Evolutionary conservation across 371 early-diverging fungal species (phyloP), one percentile per base, ranked within the genome.

Genomic region (Circinella umbellata): DNA sequence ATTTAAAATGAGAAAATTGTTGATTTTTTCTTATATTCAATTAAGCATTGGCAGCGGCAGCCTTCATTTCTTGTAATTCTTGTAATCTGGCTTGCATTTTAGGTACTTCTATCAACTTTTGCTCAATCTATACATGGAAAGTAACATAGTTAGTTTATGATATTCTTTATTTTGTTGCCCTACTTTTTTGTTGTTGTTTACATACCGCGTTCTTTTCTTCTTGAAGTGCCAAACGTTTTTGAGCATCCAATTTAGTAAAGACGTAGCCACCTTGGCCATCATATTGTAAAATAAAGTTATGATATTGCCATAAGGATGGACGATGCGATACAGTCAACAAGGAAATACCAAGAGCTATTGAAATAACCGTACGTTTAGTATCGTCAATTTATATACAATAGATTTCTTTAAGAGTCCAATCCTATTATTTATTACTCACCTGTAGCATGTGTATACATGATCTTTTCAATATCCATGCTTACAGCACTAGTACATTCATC

Each of bases 401-500:
- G 27, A 27, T 27, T 27, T 27, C 27, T 27, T 27, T 27, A 2
- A 27, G 2, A 27, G 47, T 1, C 15, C 47, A 15, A 9, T 11
- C 47, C 47, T 15, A 47, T 47, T 3, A 11, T 47, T 47, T 47
- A 47, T 47, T 15, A 47, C 15, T 72, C 81, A 85, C 87, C 82
- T 63, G 91, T 91, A 47, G 95, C 95, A 72, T 94, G 90, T 27
- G 92, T 92, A 76, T 96, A 96, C 95, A 96, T 95, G 69, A 93
- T 90, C 76, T 89, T 85, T 75, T 96, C 96, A 53, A 95, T 86
- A 60, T 94, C 95, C 89, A 95, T 90, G 77, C 92, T 91, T 38
- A 95, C 95, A n/a, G 96, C 93, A 72, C 91, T 91, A 11, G 96
- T 96, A 78, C 96, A 95, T 82, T 95, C 95, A 70, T 95, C 96